Conservation (phyloP, 2,329 filamentous ascomycete species). For the Acephala macrosclerotiorum region DNA sequence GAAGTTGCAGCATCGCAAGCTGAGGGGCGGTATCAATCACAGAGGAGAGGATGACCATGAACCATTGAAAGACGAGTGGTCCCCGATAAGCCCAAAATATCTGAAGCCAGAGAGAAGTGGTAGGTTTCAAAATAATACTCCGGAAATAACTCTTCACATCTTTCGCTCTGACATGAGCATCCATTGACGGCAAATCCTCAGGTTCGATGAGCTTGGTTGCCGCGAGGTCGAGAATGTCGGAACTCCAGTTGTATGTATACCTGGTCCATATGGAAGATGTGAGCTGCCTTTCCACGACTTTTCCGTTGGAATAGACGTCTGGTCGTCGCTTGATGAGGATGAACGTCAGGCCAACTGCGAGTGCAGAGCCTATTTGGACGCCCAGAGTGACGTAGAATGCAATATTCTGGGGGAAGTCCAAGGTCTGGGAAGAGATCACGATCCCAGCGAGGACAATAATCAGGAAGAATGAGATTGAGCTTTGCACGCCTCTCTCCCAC, state of each 20-base stretch:
- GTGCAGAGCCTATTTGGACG: conserved; percentile 18
- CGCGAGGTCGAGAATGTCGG: conserved; percentile 60
- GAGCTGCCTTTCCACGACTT: conserved; percentile 59
- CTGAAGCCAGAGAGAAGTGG: conserved; percentile 62
- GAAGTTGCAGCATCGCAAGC: conserved; percentile 33
- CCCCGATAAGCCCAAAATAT: conserved; percentile 63
- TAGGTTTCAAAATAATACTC: conserved; percentile 48
- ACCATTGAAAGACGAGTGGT: conserved; percentile 27
- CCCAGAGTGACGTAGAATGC: conserved; percentile 16
- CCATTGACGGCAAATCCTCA: conserved; percentile 59
- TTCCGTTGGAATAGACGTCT: conserved; percentile 64
- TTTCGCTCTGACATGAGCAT: conserved; percentile 58
- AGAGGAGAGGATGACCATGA: conserved; percentile 28
- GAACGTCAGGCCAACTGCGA: conserved; percentile 17
- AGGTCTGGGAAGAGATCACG: conserved; percentile 8
- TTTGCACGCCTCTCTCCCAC: conserved; percentile 17
- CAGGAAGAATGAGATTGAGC: conserved; percentile 21
- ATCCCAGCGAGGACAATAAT: conserved; percentile 17
- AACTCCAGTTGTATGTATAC: conserved; percentile 71
- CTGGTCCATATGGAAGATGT: conserved; percentile 65
- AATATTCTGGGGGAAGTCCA: conserved; percentile 1
- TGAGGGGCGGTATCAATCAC: conserved; percentile 30
- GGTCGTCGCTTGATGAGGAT: conserved; percentile 65
- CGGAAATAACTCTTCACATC: conserved; percentile 59
- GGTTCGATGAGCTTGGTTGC: conserved; percentile 65